Conservation (phyloP, 1,284 basidiomycete species). For the Inonotus obliquus region DNA sequence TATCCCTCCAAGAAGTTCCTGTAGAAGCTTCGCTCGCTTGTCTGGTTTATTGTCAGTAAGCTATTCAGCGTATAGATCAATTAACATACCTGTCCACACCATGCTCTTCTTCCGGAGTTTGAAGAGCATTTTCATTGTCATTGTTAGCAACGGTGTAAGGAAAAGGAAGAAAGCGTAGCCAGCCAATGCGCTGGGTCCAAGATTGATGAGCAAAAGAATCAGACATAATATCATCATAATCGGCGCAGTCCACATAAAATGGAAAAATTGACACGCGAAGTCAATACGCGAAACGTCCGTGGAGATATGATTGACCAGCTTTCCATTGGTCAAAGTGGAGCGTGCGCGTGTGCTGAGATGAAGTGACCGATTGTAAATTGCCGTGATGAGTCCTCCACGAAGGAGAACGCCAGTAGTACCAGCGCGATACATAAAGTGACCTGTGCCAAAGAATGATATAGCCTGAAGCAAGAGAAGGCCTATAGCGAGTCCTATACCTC, state of each 20-base stretch:
- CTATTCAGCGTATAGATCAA: not conserved
- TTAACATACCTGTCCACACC: constrained; percentile 60
- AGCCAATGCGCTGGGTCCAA: constrained; percentile 79
- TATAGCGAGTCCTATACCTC: constrained; percentile 73
- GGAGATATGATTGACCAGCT: constrained; percentile 73
- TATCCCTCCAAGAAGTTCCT: constrained; percentile 83
- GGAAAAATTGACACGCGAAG: constrained; percentile 83
- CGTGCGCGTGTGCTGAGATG: constrained; percentile 78
- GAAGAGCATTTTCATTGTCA: constrained; percentile 76
- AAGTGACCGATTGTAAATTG: constrained; percentile 81
- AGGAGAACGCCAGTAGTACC: constrained; percentile 76
- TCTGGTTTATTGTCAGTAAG: constrained; percentile 42
- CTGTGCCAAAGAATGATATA: constrained; percentile 60
- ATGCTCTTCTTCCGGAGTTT: constrained; percentile 71
- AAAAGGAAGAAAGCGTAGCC: constrained; percentile 81
- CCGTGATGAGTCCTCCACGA: constrained; percentile 84
- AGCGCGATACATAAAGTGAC: constrained; percentile 80
- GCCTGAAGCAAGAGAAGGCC: constrained; percentile 70
- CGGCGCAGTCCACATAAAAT: constrained; percentile 74
- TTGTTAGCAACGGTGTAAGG: constrained; percentile 58
- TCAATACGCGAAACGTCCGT: constrained; percentile 91
- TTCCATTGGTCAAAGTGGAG: constrained; percentile 61
- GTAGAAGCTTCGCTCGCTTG: constrained; percentile 76
- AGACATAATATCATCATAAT: constrained; percentile 71
- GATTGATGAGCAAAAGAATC: constrained; percentile 60